Evolutionary conservation across 2,329 filamentous ascomycete genomes (phyloP), one percentile per base, ranked within the genome.

Genomic region (Byssochlamys sp.): DNA sequence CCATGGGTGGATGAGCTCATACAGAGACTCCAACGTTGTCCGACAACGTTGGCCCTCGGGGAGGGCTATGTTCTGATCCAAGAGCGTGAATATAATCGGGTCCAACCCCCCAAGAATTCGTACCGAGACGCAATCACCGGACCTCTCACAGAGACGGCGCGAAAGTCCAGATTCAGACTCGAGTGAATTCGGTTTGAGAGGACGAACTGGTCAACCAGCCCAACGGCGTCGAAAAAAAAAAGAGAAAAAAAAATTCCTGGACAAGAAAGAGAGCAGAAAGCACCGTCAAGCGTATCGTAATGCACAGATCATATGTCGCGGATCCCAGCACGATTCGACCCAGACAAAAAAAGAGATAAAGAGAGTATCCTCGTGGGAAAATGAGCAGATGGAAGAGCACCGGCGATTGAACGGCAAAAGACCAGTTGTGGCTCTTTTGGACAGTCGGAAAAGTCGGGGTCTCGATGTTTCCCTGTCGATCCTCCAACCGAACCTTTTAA

Each of bases 1-100:
- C 73, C 73, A 75, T 75, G 63, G 65, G 69, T 70, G 57, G 69
- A 67, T 67, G 69, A 66, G 68, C 69, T 67, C 74, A 75, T 75
- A 70, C 69, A 73, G 73, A 67, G 68, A 67, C 59, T 67, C 64
- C 66, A 68, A 68, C 65, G 69, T 65, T 67, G 63, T 57, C 58
- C 10, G 54, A 53, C 66, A 69, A 70, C 63, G 63, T 65, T 67
- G 65, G 63, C 59, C 65, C 65, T 65, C 58, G 26, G 55, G 58
- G 52, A 54, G 53, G 57, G 53, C 54, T 57, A 45, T 45, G 39
- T n/a, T 45, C 39, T 6, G 57, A 54, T 49, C 49, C 52, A 56
- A 54, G 59, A 59, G 55, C 49, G 39, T 45, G 39, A 45, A 19
- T 45, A 45, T 19, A 19, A 19, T 45, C 39, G 39, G 39, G 39